These are phyloP conservation scores for Bathelium albidoporum DNA, from an alignment of 495 filamentous ascomycete species.

Conservation along the genomic window DNA sequence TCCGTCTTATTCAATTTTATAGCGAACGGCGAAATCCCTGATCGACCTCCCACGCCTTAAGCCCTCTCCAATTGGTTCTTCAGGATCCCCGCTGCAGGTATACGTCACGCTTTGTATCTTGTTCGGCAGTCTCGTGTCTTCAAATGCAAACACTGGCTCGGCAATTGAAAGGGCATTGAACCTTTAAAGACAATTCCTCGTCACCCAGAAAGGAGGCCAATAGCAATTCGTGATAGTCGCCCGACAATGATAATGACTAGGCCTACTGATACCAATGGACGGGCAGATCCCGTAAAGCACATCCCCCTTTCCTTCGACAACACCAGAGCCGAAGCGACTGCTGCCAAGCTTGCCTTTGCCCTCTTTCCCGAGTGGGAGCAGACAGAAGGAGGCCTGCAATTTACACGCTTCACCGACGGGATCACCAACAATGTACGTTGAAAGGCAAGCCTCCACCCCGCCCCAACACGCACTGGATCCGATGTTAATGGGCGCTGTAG, in stretches of 20 bases:
- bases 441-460: neutral
- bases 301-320: conserved; percentile 18
- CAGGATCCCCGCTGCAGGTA: neutral
- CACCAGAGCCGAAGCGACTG: conserved; percentile 17
- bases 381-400: conserved; percentile 65
- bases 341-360: conserved; percentile 53
- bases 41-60: neutral
- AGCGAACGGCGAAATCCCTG: neutral
- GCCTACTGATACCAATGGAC: conserved; percentile 3
- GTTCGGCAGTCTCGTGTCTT: neutral
- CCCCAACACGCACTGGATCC: neutral
- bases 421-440: conserved; percentile 86
- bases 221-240: conserved; percentile 10
- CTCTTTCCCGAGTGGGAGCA: conserved; percentile 76
- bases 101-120: neutral
- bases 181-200: neutral
- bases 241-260: conserved; percentile 4
- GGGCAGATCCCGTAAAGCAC: conserved; percentile 1
- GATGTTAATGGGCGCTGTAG: conserved; percentile 26
- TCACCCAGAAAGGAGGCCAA: neutral
- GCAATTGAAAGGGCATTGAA: neutral
- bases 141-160: neutral
- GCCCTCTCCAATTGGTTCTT: neutral
- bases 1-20: neutral
- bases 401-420: conserved; percentile 88